phyloP scores from a whole-genome alignment of 805 yeast genomes.

The Ogataea pignaliae region DNA sequence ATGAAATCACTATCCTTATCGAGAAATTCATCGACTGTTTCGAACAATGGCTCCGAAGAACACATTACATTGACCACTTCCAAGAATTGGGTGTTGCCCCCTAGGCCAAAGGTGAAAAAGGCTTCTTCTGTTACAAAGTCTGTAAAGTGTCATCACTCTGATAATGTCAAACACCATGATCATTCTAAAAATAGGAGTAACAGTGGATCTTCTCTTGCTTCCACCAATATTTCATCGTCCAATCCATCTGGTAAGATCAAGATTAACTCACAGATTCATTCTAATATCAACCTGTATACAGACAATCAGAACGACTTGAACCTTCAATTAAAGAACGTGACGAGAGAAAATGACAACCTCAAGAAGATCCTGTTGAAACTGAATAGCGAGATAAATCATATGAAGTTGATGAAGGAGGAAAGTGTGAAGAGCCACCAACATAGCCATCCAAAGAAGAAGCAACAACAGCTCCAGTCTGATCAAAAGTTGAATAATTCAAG shows the following conservation, averaged over 20 bases:
- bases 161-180: background rate
- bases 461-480: too few species aligned
- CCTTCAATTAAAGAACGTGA: slow-evolving; percentile 36
- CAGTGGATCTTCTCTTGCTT: background rate
- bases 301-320: slow-evolving; percentile 30
- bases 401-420: slow-evolving; percentile 23
- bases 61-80: slow-evolving; percentile 31
- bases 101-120: slow-evolving; percentile 40
- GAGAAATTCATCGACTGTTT: slow-evolving; percentile 15
- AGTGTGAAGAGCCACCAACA: slow-evolving; percentile 1
- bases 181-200: background rate
- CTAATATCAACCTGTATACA: slow-evolving; percentile 30
- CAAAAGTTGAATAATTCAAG: background rate
- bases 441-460: background rate
- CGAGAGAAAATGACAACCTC: slow-evolving; percentile 40
- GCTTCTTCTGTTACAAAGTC: background rate
- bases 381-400: slow-evolving; percentile 34
- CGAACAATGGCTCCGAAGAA: slow-evolving; percentile 24
- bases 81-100: slow-evolving; percentile 51
- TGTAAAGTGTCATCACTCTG: too few species aligned
- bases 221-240: background rate
- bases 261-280: slow-evolving; percentile 33
- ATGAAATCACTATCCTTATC: slow-evolving; percentile 4
- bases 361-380: slow-evolving; percentile 37
- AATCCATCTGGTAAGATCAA: slow-evolving; percentile 11